Conservation (phyloP, 768 basidiomycete species). For the Pulveroboletus sp. region DNA sequence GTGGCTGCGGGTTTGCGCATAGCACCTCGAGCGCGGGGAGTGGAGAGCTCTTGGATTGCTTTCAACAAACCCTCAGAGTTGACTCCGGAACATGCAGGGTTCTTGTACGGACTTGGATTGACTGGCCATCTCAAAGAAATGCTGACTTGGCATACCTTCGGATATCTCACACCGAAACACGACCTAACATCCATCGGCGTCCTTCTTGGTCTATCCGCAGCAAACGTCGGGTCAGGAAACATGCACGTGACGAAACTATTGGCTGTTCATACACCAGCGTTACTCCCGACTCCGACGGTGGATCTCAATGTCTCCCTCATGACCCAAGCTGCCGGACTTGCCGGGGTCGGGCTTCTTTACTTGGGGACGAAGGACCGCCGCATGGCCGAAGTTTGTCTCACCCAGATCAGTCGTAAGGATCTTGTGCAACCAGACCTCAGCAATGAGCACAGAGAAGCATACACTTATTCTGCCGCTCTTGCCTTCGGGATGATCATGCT, state of each 20-base stretch:
- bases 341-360: constrained; percentile 87
- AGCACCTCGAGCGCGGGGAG: constrained; percentile 62
- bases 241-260: constrained; percentile 86
- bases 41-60: constrained; percentile 94
- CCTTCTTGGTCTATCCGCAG: constrained; percentile 88
- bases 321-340: constrained; percentile 84
- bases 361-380: constrained; percentile 82
- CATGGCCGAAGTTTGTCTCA: constrained; percentile 90
- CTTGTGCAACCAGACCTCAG: constrained; percentile 79
- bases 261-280: constrained; percentile 88
- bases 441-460: constrained; percentile 88
- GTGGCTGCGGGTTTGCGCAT: constrained; percentile 89
- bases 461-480: constrained; percentile 82
- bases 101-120: constrained; percentile 87
- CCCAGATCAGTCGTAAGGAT: constrained; percentile 75
- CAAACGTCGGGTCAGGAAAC: constrained; percentile 82
- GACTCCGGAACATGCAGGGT: constrained; percentile 94
- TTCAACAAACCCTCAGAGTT: constrained; percentile 92
- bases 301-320: constrained; percentile 88
- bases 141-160: constrained; percentile 93
- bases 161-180: constrained; percentile 93
- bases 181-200: constrained; percentile 93
- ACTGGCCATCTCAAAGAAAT: constrained; percentile 87
- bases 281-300: constrained; percentile 81
- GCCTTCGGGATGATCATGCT: constrained; percentile 97